Evolutionary conservation across 1,139 yeast species (phyloP).

Genomic region (Nadsonia starkeyi-henricii): DNA sequence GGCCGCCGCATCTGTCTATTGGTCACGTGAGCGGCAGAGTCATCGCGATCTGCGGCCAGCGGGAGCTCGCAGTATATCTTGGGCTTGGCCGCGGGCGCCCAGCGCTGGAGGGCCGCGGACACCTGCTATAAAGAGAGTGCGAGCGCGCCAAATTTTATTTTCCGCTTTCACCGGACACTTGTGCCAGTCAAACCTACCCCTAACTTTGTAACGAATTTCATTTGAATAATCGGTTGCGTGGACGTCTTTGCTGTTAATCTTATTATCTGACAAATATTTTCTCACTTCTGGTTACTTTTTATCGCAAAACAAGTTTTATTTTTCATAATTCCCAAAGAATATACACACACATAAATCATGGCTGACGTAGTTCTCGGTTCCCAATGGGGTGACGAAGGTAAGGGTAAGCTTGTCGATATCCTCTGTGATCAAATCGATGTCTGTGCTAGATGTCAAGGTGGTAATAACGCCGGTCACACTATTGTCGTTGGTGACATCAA

Average conservation of each 20-base stretch:
- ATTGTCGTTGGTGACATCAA: conserved; percentile 79
- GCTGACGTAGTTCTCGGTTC: conserved; percentile 91
- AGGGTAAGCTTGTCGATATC: conserved; percentile 90
- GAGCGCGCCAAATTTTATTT: neutral
- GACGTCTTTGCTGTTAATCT: no score
- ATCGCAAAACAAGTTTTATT: no score
- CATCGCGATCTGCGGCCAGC: no score
- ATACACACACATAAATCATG: conserved; percentile 31
- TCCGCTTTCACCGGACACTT: neutral
- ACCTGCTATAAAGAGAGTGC: neutral
- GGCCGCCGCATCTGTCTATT: neutral
- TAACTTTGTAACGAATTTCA: neutral
- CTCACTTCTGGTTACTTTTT: no score
- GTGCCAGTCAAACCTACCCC: neutral
- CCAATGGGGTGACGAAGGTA: conserved; percentile 99
- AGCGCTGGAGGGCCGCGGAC: neutral
- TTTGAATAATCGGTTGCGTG: no score
- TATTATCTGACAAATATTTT: no score
- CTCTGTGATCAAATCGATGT: conserved; percentile 89
- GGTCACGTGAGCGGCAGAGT: neutral
- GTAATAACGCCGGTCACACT: conserved; percentile 98
- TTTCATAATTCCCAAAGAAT: no score
- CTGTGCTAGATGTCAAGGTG: conserved; percentile 98
- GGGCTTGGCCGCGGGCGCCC: no score
- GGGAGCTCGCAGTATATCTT: no score